Conservation (phyloP, 768 basidiomycete genomes). For the Exsudoporus frostii region DNA sequence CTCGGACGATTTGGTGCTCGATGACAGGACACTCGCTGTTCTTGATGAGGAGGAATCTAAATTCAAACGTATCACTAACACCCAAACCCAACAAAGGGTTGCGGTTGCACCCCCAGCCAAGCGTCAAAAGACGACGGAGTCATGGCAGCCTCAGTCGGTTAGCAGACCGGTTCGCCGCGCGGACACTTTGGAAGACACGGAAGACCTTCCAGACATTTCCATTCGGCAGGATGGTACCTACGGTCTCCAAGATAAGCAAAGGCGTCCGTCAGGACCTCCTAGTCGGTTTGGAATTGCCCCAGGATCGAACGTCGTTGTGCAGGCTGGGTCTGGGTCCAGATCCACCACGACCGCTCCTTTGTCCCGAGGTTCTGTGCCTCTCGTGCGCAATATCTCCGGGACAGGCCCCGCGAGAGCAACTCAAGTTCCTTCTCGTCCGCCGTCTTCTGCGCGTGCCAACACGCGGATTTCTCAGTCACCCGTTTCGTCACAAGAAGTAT, state of each 20-base stretch:
- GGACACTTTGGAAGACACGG: slow-evolving; percentile 38
- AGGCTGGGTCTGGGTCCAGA: slow-evolving; percentile 7
- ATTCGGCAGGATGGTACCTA: slow-evolving; percentile 59
- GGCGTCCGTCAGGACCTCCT: slow-evolving; percentile 10
- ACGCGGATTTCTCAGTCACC: slow-evolving; percentile 10
- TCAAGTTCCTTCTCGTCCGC: slow-evolving; percentile 10
- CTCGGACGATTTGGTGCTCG: slow-evolving; percentile 60
- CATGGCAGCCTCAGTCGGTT: slow-evolving; percentile 42
- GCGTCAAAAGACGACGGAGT: slow-evolving; percentile 50
- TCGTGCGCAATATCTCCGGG: slow-evolving; percentile 8
- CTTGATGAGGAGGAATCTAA: slow-evolving; percentile 57
- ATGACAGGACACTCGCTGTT: slow-evolving; percentile 57
- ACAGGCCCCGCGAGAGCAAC: slow-evolving; percentile 7
- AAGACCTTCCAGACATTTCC: slow-evolving; percentile 62
- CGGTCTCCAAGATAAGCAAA: slow-evolving; percentile 33
- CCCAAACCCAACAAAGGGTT: slow-evolving; percentile 23
- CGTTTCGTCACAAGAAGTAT: slow-evolving; percentile 19
- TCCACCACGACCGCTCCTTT: slow-evolving; percentile 5
- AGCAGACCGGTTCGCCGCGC: slow-evolving; percentile 19
- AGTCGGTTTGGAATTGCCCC: slow-evolving; percentile 11
- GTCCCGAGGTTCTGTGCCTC: slow-evolving; percentile 13
- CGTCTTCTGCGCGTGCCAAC: slow-evolving; percentile 13
- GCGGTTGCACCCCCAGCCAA: slow-evolving; percentile 45
- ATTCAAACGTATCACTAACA: slow-evolving; percentile 24
- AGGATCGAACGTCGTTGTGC: slow-evolving; percentile 7